Base-by-base conservation (phyloP, 371 early-diverging fungal genomes). In the Chytridium lagenaria region DNA sequence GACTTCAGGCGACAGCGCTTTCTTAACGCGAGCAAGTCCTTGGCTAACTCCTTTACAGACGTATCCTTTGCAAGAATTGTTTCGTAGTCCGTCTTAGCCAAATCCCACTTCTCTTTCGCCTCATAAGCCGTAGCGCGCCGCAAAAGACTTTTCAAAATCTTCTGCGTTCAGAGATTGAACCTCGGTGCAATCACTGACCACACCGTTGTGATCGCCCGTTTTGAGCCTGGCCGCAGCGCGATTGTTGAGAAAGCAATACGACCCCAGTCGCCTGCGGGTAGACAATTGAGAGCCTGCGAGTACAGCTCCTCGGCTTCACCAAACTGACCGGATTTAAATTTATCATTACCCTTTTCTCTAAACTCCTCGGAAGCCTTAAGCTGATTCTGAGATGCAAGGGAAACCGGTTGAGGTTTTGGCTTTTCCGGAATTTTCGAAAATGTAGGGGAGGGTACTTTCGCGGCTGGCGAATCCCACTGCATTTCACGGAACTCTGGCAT, bases 261-360 rank as follows among this genome's bases (percentile, higher is more conserved):
- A 26, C 71, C 63, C 52, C 49, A 26, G 30, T 73, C 77, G 33
- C 22, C 52, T 12, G 67, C 7, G 0, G 83, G 83, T 2, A 83
- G 73, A 15, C 55, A 66, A 15, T 23, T 68, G 15, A 96, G 86
- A 0, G 96, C 95, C 16, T 75, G 76, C 0, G 88, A 86, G 80
- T 98, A 98, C 16, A 84, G 80, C 5, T 74, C 76, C 50, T 91
- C 92, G 0, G 98, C 95, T 10, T 92, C 92, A 31, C 84, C 90
- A 82, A 89, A 96, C 78, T 95, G 95, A 0, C 98, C 97, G 30
- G 91, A 83, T 77, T 94, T 95, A 83, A 93, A 97, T 28, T 78
- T 75, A 15, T 88, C 90, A 75, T 96, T 97, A 57, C 96, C 98
- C 31, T 78, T 74, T 16, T 87, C 85, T 67, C 91, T 88, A 57